These are phyloP conservation scores for Candida xiaguanensis DNA, from an alignment of 805 yeast species.

Conservation along the genomic window DNA sequence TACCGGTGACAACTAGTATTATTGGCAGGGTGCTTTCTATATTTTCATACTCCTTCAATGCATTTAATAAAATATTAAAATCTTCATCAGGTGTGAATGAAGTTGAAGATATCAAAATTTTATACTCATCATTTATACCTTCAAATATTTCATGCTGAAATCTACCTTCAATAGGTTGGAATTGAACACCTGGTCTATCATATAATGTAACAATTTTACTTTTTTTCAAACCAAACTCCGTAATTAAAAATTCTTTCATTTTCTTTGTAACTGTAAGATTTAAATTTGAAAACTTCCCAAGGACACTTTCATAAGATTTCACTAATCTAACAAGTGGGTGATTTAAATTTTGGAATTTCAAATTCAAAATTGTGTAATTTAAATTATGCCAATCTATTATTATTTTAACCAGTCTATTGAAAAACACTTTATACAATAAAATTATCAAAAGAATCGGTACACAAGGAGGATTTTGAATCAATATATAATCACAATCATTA, in stretches of 20 bases:
- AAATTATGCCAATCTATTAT: constrained; percentile 96
- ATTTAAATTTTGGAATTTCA: constrained; percentile 49
- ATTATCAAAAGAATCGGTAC: constrained; percentile 74
- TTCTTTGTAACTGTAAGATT: constrained; percentile 78
- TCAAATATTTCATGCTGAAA: constrained; percentile 22
- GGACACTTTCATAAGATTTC: constrained; percentile 56
- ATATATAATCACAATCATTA: constrained; percentile 56
- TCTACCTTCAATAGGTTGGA: constrained; percentile 44
- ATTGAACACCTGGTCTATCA: constrained; percentile 79
- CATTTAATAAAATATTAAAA: constrained; percentile 62
- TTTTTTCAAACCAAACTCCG: constrained; percentile 49
- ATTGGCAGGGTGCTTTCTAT: constrained; percentile 47
- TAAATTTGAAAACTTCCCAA: constrained; percentile 63
- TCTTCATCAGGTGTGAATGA: constrained; percentile 97
- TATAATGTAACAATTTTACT: constrained; percentile 60
- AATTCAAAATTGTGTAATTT: constrained; percentile 75
- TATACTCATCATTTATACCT: constrained; percentile 37
- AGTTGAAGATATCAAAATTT: constrained; percentile 80
- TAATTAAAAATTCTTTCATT: constrained; percentile 59
- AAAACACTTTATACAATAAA: constrained; percentile 47
- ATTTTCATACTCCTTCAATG: constrained; percentile 58
- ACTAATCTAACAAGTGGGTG: constrained; percentile 65
- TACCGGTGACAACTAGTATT: constrained; percentile 86
- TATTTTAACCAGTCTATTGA: constrained; percentile 53
- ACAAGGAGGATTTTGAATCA: constrained; percentile 91